These are phyloP conservation scores for Trichoderma sp. DNA, from an alignment of 2,329 filamentous ascomycete genomes.

Conservation along the genomic window DNA sequence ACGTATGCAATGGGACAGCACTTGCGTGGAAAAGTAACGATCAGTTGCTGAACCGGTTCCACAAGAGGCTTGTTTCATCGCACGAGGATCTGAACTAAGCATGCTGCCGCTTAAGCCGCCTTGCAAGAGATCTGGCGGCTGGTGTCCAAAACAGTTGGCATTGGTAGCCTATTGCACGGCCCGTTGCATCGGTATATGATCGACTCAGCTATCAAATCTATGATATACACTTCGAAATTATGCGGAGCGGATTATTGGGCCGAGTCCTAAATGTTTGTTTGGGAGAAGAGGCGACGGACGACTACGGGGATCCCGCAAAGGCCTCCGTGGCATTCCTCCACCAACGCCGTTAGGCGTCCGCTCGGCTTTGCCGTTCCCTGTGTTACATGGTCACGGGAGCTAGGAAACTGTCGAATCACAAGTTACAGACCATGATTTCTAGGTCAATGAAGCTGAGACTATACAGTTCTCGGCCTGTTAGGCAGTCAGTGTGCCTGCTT, in stretches of 20 bases:
- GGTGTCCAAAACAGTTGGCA: neutral
- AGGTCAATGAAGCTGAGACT: neutral
- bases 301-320: neutral
- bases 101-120: slow-evolving; percentile 4
- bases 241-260: neutral
- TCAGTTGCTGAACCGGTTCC: slow-evolving; percentile 37
- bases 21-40: slow-evolving; percentile 7
- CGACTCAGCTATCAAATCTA: neutral
- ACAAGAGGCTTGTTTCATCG: slow-evolving; percentile 23
- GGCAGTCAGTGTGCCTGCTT: neutral
- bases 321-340: neutral
- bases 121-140: slow-evolving; percentile 1
- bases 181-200: neutral
- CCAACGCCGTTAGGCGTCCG: neutral
- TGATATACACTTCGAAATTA: neutral
- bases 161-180: neutral
- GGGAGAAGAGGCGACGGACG: neutral
- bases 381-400: slow-evolving; percentile 5
- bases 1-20: neutral
- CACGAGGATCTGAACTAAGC: slow-evolving; percentile 16
- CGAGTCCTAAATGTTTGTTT: neutral
- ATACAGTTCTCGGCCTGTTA: neutral
- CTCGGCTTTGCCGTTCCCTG: slow-evolving; percentile 5
- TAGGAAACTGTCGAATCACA: slow-evolving; percentile 4
- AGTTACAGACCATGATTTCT: neutral